Evolutionary conservation across 1,284 basidiomycete species (phyloP), one percentile per base, ranked within the genome.

Genomic region (Entoloma clypeatum): DNA sequence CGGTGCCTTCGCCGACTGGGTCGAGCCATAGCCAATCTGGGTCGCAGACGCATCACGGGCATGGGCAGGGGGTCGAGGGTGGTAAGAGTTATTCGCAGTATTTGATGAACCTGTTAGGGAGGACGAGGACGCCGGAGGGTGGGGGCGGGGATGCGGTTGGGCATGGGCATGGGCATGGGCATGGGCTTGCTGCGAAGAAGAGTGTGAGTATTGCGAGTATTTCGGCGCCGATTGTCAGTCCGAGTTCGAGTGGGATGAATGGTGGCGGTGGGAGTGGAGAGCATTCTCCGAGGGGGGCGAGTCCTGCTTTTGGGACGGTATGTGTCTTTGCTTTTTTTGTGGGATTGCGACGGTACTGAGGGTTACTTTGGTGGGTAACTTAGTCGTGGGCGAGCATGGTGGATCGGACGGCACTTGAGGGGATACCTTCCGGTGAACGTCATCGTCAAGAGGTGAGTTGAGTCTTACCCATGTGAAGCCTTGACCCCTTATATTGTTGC

Each of bases 321-420:
- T 53, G 81, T 73, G 0, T 5, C 28, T 36, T 36, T 35, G 37
- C 39, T 23, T 7, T 3, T 31, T 34, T 13, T 40, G 24, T 13
- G 27, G 17, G 10, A 27, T 31, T 13, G 3, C 43, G 39, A 34
- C 24, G 19, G 14, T 44, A 17, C 36, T 23, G n/a, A 19, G 31
- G 24, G 21, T 58, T 19, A 23, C 10, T 10, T 24, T n/a, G 29
- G 17, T 36, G 17, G 22, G 2, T 33, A 43, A 30, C 44, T 8
- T 47, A 91, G 77, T 92, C 91, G 0, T 97, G 94, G 94, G 82
- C 87, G 3, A 92, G 87, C 58, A 66, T 97, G 36, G 85, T 97
- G 0, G 89, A 94, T 52, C 80, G 80, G 48, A 78, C 79, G 25
- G 88, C 87, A 0, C 63, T 96, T 23, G 81, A 83, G 17, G 87